Conservation (phyloP, 495 filamentous ascomycete species). For the Penicillium coffeae region DNA sequence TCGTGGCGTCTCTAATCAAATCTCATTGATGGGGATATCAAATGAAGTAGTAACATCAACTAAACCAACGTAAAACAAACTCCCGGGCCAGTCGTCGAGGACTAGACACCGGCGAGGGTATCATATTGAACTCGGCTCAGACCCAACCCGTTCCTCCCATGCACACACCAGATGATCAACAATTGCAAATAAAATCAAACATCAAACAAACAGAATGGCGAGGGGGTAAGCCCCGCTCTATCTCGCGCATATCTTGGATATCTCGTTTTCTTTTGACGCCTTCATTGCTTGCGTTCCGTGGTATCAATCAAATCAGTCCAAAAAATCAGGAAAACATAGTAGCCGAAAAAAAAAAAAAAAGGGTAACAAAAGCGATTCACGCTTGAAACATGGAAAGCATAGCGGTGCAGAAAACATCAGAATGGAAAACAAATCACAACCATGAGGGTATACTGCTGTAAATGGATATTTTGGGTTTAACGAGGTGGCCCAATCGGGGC, state of each 20-base stretch:
- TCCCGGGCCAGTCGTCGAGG: neutral
- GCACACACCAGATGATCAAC: conserved; percentile 7
- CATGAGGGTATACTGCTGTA: conserved; percentile 57
- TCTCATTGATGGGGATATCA: conserved; percentile 26
- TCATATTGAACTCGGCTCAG: conserved; percentile 10
- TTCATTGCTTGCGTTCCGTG: conserved; percentile 37
- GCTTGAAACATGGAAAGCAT: conserved; percentile 13
- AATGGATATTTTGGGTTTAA: conserved; percentile 61
- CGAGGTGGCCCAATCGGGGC: conserved; percentile 82
- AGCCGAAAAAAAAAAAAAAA: conserved; percentile 18
- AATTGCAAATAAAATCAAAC: conserved; percentile 8
- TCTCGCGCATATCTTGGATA: conserved; percentile 31
- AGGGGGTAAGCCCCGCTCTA: conserved; percentile 16
- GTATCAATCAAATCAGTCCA: conserved; percentile 37
- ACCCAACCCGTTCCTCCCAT: conserved; percentile 14
- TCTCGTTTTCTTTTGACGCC: conserved; percentile 34
- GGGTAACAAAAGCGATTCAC: neutral
- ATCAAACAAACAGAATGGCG: conserved; percentile 9
- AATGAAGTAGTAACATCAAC: conserved; percentile 15
- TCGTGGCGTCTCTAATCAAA: conserved; percentile 14
- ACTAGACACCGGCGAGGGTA: conserved; percentile 2
- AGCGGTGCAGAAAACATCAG: conserved; percentile 30
- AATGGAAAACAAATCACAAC: conserved; percentile 21
- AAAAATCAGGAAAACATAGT: conserved; percentile 14
- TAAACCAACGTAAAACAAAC: conserved; percentile 5